Percentiles rank a stretch among this genome's conserved stretches.
phyloP scores from a whole-genome alignment of 176 grass and related monocot species.

The Musa acuminata region DNA sequence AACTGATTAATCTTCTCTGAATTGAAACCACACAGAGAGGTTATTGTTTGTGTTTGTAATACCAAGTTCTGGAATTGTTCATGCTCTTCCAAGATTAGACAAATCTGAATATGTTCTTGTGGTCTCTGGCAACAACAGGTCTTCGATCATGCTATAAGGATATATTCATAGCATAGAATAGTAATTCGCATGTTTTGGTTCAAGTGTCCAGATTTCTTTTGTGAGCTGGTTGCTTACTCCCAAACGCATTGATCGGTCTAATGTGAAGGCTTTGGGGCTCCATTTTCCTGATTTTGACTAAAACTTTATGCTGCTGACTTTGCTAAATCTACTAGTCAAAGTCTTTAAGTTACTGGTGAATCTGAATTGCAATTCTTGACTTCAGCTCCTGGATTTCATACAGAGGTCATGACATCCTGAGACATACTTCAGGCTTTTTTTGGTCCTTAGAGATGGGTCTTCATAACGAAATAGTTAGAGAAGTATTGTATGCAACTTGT shows the following conservation, averaged over 20 bases:
- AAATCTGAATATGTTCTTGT: not conserved
- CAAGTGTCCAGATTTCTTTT: not conserved
- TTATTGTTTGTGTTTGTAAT: too few species aligned
- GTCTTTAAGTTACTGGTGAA: not conserved
- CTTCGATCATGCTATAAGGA: not conserved
- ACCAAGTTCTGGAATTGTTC: not conserved
- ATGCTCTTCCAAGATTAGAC: not conserved
- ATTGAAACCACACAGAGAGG: too few species aligned
- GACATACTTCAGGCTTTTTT: not conserved
- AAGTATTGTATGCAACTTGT: not conserved
- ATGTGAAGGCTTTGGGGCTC: not conserved
- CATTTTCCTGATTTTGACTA: not conserved
- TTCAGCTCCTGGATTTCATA: not conserved
- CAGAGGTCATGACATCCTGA: not conserved
- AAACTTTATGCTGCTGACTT: not conserved
- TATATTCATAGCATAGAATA: not conserved
- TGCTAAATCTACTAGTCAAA: not conserved
- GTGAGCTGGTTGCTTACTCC: not conserved
- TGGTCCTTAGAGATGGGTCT: not conserved
- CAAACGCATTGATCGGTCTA: not conserved
- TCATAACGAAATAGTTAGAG: not conserved
- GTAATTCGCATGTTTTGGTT: not conserved
- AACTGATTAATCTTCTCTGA: too few species aligned
- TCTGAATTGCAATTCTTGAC: not conserved
- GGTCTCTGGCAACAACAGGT: not conserved